Base-by-base conservation (phyloP, 495 filamentous ascomycete species). In the Podospora pseudopauciseta region DNA sequence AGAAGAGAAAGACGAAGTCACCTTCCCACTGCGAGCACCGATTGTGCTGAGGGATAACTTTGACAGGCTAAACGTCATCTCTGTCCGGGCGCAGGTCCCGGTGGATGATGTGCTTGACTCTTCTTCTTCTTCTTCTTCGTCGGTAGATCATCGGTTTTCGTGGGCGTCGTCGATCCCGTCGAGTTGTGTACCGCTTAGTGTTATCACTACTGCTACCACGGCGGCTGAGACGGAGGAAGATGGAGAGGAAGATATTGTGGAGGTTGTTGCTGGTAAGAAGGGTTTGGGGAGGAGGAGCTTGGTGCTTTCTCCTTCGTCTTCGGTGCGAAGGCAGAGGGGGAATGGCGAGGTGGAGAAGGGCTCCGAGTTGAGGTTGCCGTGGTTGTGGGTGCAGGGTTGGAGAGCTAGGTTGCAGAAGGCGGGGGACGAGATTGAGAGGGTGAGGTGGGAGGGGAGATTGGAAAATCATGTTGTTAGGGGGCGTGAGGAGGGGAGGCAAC, bases 41-140 rank as follows among this genome's bases (percentile, higher is more conserved):
- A 56, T 63, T 0, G 58, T 68, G 32, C 58, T 71, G 30, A 44
- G 56, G 18, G 30, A 55, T 19, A 71, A 71, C 54, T 71, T 71
- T 71, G 69, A 71, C 15, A 63, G 65, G 49, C 49, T 67, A 55
- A 32, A 63, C 9, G 69, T 70, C 13, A 64, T 65, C 9, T 66
- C 68, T 11, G 53, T 70, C 6, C 63, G 5, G 23, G 65, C 68
- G 3, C 20, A 66, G 30, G 63, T 70, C 2, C 59, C 59, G 59
- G 60, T 72, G 1, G 71, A 70, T 23, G 63, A 72, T 19, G 59
- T 11, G 30, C n/a, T 13, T 15, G 32, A 19, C 5, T 63, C 30
- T 20, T 63, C 61, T n/a, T 44, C 27, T 49, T 44, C 61, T n/a
- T 49, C 5, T 3, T 49, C 39, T 5, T 13, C 39, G 39, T 16